Evolutionary conservation across 164 flowering plant genomes (phyloP), one percentile per base, ranked within the genome.

Genomic region (Saururus chinensis): DNA sequence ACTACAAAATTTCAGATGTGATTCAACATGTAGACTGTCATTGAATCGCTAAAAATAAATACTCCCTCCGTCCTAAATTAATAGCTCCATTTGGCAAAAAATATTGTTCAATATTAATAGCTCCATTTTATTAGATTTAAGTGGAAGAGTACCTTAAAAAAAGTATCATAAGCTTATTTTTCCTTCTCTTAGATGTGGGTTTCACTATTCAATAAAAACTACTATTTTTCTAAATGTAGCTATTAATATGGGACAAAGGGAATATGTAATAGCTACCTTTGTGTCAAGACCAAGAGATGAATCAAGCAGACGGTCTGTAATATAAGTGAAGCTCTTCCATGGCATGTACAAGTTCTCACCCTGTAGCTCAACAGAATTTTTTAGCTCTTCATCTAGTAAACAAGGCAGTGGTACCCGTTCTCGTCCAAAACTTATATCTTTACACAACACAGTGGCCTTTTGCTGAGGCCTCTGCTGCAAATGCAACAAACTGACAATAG

Each of bases 271-370:
- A 59, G 40, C 13, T 81, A 95, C 99, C 93, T 84, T 79, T 51
- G 73, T 51, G 60, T 78, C 81, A 74, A 74, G 70, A 66, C 54
- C 78, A 69, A 70, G 67, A 30, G 90, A 83, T 67, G 78, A 81
- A 74, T 81, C 85, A 65, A 86, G 67, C 70, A 86, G 61, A 24
- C 95, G 80, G 64, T 82, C 84, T 8, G 76, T 84, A 13, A 81
- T 71, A 71, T 95, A 95, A 23, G 81, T 86, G 64, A 87, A 95
- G 65, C 74, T 76, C 75, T 87, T 88, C 98, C 99, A 95, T 22
- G 99, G 99, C 84, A 77, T 74, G 61, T 75, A 72, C 57, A 53
- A 51, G 56, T 65, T 63, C 9, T 59, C 19, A 65, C 40, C 66
- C 56, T 72, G 75, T 60, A 68, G 66, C 62, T 68, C 64, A 63